Evolutionary conservation across 139 green algal genomes (phyloP), one percentile per base, ranked within the genome.

Genomic region (Trebouxia sp.): DNA sequence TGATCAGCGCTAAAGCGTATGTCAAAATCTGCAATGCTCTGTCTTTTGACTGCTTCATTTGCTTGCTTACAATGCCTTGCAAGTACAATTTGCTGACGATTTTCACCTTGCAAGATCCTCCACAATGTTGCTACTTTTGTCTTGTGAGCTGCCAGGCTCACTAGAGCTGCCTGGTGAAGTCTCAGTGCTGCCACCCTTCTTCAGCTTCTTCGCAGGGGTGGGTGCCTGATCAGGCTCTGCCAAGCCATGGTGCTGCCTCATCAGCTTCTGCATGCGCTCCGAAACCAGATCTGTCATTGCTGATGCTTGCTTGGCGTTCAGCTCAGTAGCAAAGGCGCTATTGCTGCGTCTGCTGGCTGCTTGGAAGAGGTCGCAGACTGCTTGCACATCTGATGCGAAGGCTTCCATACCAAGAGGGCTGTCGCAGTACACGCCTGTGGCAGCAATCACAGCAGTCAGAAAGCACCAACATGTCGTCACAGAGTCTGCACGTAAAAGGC

Each of bases 361-460:
- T 10, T 84, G 84, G 81, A 87, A 88, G 45, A 93, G 80, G 24
- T 79, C 37, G 22, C 83, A 87, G 22, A 86, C 88, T 14, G 70
- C 41, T 0, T 50, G 43, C 1, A 95, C 43, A 47, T 95, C 91
- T 5, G 80, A 78, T 15, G 70, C 78, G 24, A 95, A 87, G 1
- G 89, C 88, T 1, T 82, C 47, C 43, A 92, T 48, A 39, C 83
- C 83, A 58, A 86, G 30, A 22, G 1, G 3, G 17, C 62, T 45
- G 30, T n/a, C 28, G 62, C 32, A 38, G 62, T 91, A 91, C 11
- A 85, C 62, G 48, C 83, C 82, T 84, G 80, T n/a, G n/a, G n/a
- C n/a, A n/a, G n/a, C n/a, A n/a, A n/a, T n/a, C n/a, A n/a, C n/a
- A n/a, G n/a, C n/a, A n/a, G n/a, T n/a, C n/a, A n/a, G n/a, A n/a